Conservation (phyloP, 139 green algal species). For the Haematococcus sp. region DNA sequence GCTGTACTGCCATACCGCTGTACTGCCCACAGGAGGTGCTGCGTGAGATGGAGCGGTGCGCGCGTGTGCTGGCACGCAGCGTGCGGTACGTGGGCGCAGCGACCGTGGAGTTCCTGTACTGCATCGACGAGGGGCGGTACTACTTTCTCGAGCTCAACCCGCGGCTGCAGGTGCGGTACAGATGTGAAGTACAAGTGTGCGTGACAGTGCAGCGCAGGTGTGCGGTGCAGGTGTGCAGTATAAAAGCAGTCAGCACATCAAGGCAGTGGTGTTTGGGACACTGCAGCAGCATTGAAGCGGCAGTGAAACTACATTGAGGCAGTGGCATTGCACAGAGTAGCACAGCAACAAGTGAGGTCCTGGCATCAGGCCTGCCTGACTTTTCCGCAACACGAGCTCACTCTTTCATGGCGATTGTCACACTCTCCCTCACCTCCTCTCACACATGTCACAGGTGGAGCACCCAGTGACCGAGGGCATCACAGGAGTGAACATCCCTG, state of each 20-base stretch:
- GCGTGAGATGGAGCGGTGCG: slow-evolving; percentile 81
- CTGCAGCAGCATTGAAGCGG: too few relatives aligned
- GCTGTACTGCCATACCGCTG: too few relatives aligned
- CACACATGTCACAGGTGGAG: slow-evolving; percentile 76
- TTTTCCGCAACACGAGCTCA: too few relatives aligned
- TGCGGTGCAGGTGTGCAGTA: too few relatives aligned
- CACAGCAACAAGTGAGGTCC: too few relatives aligned
- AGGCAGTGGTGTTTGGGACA: not conserved
- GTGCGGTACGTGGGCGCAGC: slow-evolving; percentile 93
- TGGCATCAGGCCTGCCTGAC: too few relatives aligned
- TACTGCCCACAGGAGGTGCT: slow-evolving; percentile 38
- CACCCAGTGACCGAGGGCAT: slow-evolving; percentile 99
- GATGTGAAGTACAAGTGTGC: not conserved
- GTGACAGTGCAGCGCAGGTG: slow-evolving; percentile 58
- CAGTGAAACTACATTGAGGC: too few relatives aligned
- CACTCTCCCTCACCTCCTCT: not conserved
- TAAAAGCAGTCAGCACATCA: not conserved
- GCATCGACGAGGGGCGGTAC: slow-evolving; percentile 75
- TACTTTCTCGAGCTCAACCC: slow-evolving; percentile 99
- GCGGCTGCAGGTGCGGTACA: slow-evolving; percentile 75
- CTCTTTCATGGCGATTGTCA: not conserved
- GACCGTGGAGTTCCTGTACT: slow-evolving; percentile 97
- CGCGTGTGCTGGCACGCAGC: slow-evolving; percentile 78
- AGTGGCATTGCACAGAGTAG: too few relatives aligned
- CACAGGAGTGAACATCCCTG: slow-evolving; percentile 91